Base-by-base conservation (phyloP, 2,329 filamentous ascomycete species). In the Colletotrichum lentis region DNA sequence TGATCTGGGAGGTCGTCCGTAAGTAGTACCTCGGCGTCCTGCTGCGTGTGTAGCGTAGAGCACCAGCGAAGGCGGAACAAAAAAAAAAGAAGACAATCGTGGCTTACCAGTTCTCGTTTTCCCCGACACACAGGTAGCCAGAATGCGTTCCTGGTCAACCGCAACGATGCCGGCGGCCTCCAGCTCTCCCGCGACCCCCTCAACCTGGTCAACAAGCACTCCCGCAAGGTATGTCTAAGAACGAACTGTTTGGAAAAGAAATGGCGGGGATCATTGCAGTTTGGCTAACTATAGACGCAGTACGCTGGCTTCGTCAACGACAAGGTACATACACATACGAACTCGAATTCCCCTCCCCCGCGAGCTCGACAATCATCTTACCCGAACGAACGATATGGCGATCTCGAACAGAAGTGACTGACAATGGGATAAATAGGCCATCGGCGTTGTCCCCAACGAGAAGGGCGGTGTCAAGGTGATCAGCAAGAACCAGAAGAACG, bases 1-100 rank as follows among this genome's bases (percentile, higher is more conserved):
- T 97, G 77, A 85, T 97, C 87, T 98, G 95, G 95, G 91, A 95
- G 88, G 85, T 96, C 82, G 90, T 91, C 87, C 93, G 94, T 97
- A 90, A 83, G 94, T 94, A 69, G 20, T 57, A 70, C 47, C 22
- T 20, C 41, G 59, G 41, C 65, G 54, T 35, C 39, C 35, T 22
- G 22, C 47, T 43, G 22, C 47, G 35, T 22, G 47, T 46, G 27
- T 44, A 31, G 55, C 10, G 22, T 18, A 37, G 22, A 11, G 24
- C 56, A 7, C 22, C n/a, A 41, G 56, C 22, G 31, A 49, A 46
- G 44, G 5, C 35, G 31, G 27, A 54, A 22, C 8, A 43, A 37
- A 46, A 18, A 27, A 44, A 35, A 37, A 22, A 11, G 22, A 27
- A 43, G 35, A 43, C 49, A 49, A 43, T n/a, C 14, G 41, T 52